Conservation (phyloP, 140 eudicot genomes). For the Stevia rebaudiana region DNA sequence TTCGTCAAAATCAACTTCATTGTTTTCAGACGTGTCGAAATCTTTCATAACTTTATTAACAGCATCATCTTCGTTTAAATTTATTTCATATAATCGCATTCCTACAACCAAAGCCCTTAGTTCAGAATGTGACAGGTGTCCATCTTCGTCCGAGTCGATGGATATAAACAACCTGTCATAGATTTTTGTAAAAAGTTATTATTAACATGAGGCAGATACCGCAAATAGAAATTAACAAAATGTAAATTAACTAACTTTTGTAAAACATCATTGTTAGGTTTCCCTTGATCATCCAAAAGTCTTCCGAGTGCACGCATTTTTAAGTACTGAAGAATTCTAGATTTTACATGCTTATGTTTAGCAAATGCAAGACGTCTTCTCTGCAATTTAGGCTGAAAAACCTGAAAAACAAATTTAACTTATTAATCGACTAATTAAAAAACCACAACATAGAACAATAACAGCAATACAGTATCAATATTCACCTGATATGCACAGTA, state of each 20-base stretch:
- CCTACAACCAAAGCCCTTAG: constrained; percentile 64
- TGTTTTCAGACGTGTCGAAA: constrained; percentile 48
- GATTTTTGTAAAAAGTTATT: constrained; percentile 15
- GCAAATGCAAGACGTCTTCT: constrained; percentile 61
- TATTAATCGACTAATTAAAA: background rate
- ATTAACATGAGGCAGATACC: background rate
- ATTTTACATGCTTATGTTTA: constrained; percentile 74
- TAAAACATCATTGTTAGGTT: constrained; percentile 48
- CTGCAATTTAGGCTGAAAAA: constrained; percentile 80
- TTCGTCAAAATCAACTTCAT: constrained; percentile 30
- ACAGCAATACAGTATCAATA: constrained; percentile 6
- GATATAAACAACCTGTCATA: constrained; percentile 51
- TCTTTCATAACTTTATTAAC: constrained; percentile 53
- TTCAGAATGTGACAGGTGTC: constrained; percentile 44
- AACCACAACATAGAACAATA: background rate
- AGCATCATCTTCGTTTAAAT: constrained; percentile 56
- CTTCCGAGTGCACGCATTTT: constrained; percentile 64
- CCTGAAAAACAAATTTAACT: constrained; percentile 32
- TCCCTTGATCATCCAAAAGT: constrained; percentile 54
- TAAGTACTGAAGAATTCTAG: constrained; percentile 57
- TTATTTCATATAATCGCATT: constrained; percentile 50
- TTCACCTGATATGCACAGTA: constrained; percentile 87
- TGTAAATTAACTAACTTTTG: constrained; percentile 35
- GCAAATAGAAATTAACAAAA: background rate
- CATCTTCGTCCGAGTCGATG: constrained; percentile 44